Evolutionary conservation across 805 yeast genomes (phyloP), one percentile per base, ranked within the genome.

Genomic region (Metschnikowia continentalis): DNA sequence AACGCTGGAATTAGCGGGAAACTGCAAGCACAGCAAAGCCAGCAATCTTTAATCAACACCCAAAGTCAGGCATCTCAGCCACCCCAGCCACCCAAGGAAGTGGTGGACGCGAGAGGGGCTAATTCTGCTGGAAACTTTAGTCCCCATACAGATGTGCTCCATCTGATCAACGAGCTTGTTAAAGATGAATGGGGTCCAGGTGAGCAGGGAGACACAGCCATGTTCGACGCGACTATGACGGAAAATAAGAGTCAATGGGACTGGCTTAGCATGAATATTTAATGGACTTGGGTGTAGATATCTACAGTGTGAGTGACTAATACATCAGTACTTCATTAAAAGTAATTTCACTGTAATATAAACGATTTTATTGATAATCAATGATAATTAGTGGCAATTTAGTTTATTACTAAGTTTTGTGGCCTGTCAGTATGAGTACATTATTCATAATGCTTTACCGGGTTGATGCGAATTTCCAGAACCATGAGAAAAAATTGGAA

Each of bases 251-350:
- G 60, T 43, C 70, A 67, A 50, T 74, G 79, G 79, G 79, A 75
- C 53, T 75, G 79, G 79, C 63, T 75, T 36, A 74, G 74, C 40
- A 72, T 75, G 78, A 68, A 72, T 7, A 55, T 74, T 32, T 76
- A 63, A 52, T 36, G n/a, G 11, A 15, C 6, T 22, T 5, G 19
- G 8, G 32, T 38, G 39, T 35, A 39, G 13, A 32, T 15, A 32
- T 32, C 8, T 33, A 11, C n/a, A 14, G n/a, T 33, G n/a, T 33
- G 6, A n/a, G 35, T 14, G 8, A 10, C n/a, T 33, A 14, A 33
- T 33, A 33, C n/a, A 33, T 33, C n/a, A 33, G n/a, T 33, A 26
- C 10, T 26, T 26, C 30, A 10, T 26, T 26, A 26, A 26, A 26
- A 26, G 11, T 26, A 26, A 8, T 8, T 26, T 4, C 1, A 26